Base-by-base conservation (phyloP, 257 asterid species). In the Nicotiana benthamiana region DNA sequence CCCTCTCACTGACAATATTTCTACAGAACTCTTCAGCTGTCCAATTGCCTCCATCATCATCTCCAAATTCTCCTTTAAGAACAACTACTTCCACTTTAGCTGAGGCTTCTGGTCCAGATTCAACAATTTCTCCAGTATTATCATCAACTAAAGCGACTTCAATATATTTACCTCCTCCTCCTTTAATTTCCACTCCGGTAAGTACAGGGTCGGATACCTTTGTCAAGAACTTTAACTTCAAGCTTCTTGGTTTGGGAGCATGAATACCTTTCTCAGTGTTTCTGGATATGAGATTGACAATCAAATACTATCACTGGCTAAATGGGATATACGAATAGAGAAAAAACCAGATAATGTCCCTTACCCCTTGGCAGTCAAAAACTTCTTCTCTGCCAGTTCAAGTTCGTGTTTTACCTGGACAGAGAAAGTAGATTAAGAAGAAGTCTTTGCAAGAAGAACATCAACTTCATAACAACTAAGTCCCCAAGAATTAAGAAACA, bases 181-280 rank as follows among this genome's bases (percentile, higher is more conserved):
- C 93, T 79, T 81, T 83, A 75, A 91, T 83, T 72, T 83, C 89
- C 75, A 79, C 77, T 17, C 92, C 84, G 1, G 89, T 87, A 75
- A 86, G 83, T 80, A 84, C 79, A 75, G 75, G 61, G 64, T 0
- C 62, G 59, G 86, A 82, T 43, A 88, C 79, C 36, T 77, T 59
- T 62, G 82, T 84, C 20, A 8, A 60, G 84, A 90, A 89, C 70
- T 59, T 72, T 62, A 90, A 84, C 40, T 77, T 86, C 89, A 86
- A 81, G 77, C 22, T 80, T 63, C 85, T 87, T 67, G 16, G 56
- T 51, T 56, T 26, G 7, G 84, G 30, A 43, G 75, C 40, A 4
- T 54, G 86, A 46, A 9, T 53, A 74, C 68, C 83, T 15, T 52
- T 70, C 51, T 67, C 85, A 9, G 63, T 1, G 67, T 65, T 32